These are phyloP conservation scores for Ophiostoma pallidulum DNA, from an alignment of 2,329 filamentous ascomycete species.

Conservation along the genomic window DNA sequence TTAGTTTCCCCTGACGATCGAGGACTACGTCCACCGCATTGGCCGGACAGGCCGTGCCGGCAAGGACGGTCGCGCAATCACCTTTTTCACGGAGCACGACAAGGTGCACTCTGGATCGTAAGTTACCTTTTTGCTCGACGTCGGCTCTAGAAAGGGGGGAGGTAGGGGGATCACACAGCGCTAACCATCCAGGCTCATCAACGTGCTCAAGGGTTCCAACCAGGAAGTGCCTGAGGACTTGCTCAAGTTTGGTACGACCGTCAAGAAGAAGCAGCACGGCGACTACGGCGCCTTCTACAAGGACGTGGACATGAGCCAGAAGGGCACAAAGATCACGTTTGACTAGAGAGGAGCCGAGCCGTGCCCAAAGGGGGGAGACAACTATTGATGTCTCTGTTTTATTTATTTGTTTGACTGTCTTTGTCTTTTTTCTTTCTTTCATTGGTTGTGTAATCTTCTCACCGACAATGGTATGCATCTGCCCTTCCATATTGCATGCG, in stretches of 20 bases:
- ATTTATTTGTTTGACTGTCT: neutral
- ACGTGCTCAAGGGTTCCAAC: slow-evolving; percentile 86
- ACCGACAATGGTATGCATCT: neutral
- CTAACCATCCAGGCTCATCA: slow-evolving; percentile 58
- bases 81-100: slow-evolving; percentile 89
- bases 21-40: slow-evolving; percentile 97
- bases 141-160: neutral
- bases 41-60: slow-evolving; percentile 90
- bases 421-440: neutral
- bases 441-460: neutral
- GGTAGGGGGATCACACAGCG: too few relatives aligned
- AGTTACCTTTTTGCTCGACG: slow-evolving; percentile 35
- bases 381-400: neutral
- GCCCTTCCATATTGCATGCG: neutral
- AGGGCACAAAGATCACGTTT: slow-evolving; percentile 87
- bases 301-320: slow-evolving; percentile 73
- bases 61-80: slow-evolving; percentile 79
- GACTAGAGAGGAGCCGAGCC: slow-evolving; percentile 39
- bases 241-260: slow-evolving; percentile 92
- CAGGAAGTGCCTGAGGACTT: slow-evolving; percentile 85
- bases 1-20: slow-evolving; percentile 81
- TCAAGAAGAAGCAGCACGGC: slow-evolving; percentile 97
- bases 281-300: slow-evolving; percentile 95
- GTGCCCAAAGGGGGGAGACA: neutral
- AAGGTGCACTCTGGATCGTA: slow-evolving; percentile 83